A percentile compares a stretch with the other conserved stretches of the same genome.
Conservation (phyloP, 225 moss, liverwort and hornwort species). For the Marchantia polymorpha region DNA sequence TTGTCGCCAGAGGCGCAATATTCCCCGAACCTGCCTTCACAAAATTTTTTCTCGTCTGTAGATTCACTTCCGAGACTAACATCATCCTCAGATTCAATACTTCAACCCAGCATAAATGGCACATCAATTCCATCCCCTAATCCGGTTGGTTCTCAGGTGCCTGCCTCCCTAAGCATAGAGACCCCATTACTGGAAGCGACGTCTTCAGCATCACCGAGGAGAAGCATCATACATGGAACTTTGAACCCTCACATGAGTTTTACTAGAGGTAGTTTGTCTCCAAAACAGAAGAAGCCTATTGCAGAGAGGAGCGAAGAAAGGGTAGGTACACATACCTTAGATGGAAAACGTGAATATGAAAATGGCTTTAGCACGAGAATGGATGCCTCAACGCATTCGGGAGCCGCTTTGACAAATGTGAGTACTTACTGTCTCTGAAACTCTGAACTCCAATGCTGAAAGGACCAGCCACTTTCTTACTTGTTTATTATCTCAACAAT, state of each 20-base stretch:
- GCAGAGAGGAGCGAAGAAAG: conserved; percentile 76
- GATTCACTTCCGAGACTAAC: conserved; percentile 41
- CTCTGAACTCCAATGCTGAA: neutral
- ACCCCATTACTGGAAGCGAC: conserved; percentile 38
- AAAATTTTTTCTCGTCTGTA: conserved; percentile 46
- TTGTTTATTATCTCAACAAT: too few relatives aligned
- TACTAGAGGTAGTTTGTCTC: conserved; percentile 54
- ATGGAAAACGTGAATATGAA: conserved; percentile 63
- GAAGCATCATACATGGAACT: conserved; percentile 45
- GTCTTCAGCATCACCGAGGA: conserved; percentile 44
- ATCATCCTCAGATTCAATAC: conserved; percentile 31
- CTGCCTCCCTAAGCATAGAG: conserved; percentile 32
- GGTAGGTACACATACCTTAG: conserved; percentile 40
- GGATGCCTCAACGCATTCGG: conserved; percentile 53
- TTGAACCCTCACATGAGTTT: conserved; percentile 55
- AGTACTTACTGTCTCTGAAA: conserved; percentile 13
- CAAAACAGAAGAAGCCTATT: conserved; percentile 59
- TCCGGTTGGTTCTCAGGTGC: conserved; percentile 25
- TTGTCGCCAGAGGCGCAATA: conserved; percentile 44
- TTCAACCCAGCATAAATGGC: conserved; percentile 24
- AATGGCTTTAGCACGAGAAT: conserved; percentile 59
- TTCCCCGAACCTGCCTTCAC: conserved; percentile 37
- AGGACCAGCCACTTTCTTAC: neutral
- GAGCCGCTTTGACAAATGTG: conserved; percentile 66
- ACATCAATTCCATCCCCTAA: conserved; percentile 19